phyloP scores from a whole-genome alignment of 176 grass and related monocot genomes.

The Avena atlantica region DNA sequence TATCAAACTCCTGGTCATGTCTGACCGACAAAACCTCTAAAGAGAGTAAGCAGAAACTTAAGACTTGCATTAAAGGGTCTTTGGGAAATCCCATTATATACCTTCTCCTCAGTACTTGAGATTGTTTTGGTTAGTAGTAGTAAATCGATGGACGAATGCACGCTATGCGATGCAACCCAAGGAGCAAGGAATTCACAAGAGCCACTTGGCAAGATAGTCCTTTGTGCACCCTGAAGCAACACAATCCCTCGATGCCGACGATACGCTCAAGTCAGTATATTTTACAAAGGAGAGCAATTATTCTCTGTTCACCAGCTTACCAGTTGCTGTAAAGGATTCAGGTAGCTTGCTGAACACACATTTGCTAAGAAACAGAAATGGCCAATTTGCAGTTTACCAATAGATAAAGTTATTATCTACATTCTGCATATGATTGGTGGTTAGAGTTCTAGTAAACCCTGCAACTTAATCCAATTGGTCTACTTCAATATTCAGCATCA shows the following conservation, averaged over 20 bases:
- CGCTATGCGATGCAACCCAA: background rate
- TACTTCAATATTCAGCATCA: background rate
- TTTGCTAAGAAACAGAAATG: constrained; percentile 3
- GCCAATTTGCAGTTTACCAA: constrained; percentile 32
- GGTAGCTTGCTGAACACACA: constrained; percentile 14
- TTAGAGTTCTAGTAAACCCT: background rate
- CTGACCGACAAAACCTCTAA: background rate
- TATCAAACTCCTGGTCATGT: background rate
- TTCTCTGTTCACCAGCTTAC: background rate
- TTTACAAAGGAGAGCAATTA: constrained; percentile 3
- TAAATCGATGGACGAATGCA: background rate
- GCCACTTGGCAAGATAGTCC: constrained; percentile 35
- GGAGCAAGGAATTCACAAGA: constrained; percentile 22
- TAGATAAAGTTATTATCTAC: background rate
- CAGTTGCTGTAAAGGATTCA: constrained; percentile 44
- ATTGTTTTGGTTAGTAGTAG: background rate
- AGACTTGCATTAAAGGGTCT: background rate
- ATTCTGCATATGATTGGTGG: constrained; percentile 10
- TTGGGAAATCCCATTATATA: background rate
- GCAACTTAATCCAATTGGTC: constrained; percentile 44
- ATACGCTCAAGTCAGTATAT: constrained; percentile 17
- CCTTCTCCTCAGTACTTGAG: background rate
- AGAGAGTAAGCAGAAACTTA: background rate
- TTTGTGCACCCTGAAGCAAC: constrained; percentile 51
- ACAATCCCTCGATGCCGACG: constrained; percentile 15